Percentiles rank a stretch among this genome's conserved stretches.
phyloP scores from a whole-genome alignment of 2,329 filamentous ascomycete genomes.

The Cladosporium sp. region DNA sequence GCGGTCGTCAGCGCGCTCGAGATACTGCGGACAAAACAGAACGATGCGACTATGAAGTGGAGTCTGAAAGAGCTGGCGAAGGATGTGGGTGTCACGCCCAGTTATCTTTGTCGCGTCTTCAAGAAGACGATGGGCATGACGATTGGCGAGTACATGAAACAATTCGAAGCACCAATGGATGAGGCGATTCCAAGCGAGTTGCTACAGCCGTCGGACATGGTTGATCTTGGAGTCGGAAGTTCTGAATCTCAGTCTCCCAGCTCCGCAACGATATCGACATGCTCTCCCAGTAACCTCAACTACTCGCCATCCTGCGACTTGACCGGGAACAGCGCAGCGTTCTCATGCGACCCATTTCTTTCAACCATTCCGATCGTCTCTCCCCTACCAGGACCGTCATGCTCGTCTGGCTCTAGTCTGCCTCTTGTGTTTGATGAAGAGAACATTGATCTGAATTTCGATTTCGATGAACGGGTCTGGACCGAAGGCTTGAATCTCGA shows the following conservation, averaged over 20 bases:
- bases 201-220: not conserved
- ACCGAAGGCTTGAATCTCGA: not conserved
- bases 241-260: not conserved
- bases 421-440: not conserved
- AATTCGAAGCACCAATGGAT: not conserved
- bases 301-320: not conserved
- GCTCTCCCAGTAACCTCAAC: not conserved
- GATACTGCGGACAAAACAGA: slow-evolving; percentile 33
- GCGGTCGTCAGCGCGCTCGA: slow-evolving; percentile 45
- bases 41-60: slow-evolving; percentile 22
- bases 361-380: not conserved
- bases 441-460: not conserved
- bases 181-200: not conserved
- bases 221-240: not conserved
- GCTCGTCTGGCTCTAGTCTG: not conserved
- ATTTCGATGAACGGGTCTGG: slow-evolving; percentile 7
- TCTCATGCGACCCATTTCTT: too few species aligned
- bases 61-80: slow-evolving; percentile 37
- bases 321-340: not conserved
- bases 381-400: not conserved
- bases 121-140: slow-evolving; percentile 31
- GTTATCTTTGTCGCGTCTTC: slow-evolving; percentile 57
- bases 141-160: slow-evolving; percentile 5
- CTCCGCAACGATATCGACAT: not conserved
- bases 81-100: slow-evolving; percentile 50